phyloP scores from a whole-genome alignment of 2,329 filamentous ascomycete genomes.

The Ophiobolus disseminans region DNA sequence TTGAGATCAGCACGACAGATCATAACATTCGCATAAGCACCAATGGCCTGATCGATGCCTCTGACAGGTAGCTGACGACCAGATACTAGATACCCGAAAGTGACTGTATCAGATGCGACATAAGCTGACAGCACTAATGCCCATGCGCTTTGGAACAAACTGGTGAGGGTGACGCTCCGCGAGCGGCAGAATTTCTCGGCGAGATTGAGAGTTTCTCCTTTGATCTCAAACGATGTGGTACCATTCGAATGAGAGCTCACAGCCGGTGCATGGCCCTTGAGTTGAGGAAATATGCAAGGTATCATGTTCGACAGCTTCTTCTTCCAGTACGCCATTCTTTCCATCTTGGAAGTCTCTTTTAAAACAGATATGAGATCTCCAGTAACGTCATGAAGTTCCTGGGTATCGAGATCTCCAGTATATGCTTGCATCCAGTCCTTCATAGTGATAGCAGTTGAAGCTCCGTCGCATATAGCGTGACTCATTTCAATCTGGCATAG shows the following conservation, averaged over 20 bases:
- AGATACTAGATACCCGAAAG: constrained; percentile 50
- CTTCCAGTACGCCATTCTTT: neutral
- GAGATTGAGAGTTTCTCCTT: neutral
- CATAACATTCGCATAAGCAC: constrained; percentile 50
- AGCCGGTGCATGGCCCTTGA: too few relatives aligned
- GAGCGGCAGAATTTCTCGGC: constrained; percentile 40
- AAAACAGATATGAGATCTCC: neutral
- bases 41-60: constrained; percentile 46
- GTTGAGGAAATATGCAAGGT: neutral
- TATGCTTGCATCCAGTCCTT: neutral
- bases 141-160: constrained; percentile 47
- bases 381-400: neutral
- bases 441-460: neutral
- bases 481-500: neutral
- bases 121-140: constrained; percentile 33
- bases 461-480: neutral
- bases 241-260: neutral
- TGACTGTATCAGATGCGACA: constrained; percentile 32
- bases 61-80: constrained; percentile 45
- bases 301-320: neutral
- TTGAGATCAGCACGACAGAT: constrained; percentile 47
- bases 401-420: neutral
- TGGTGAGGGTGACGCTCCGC: constrained; percentile 53
- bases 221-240: neutral
- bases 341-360: neutral